A percentile compares a stretch with the other conserved stretches of the same genome.
phyloP scores from a whole-genome alignment of 2,329 filamentous ascomycete genomes.

The Teratosphaeria nubilosa region DNA sequence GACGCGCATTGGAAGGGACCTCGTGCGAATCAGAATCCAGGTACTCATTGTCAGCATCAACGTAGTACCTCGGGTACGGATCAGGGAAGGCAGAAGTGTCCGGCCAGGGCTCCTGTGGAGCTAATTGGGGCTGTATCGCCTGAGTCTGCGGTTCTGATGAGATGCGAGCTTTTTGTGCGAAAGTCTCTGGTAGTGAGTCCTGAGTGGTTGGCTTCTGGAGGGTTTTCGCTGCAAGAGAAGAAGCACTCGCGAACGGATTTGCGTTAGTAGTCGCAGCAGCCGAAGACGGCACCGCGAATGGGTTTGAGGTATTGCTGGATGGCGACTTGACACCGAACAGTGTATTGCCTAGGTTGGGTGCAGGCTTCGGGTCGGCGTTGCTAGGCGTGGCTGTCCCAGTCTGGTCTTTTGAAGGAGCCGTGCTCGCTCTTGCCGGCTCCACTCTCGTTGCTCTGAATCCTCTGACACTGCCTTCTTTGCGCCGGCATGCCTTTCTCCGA shows the following conservation, averaged over 20 bases:
- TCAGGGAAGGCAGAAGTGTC: slow-evolving; percentile 50
- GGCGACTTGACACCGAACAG: slow-evolving; percentile 56
- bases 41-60: slow-evolving; percentile 86
- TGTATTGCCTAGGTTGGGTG: slow-evolving; percentile 49
- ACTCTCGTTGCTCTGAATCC: slow-evolving; percentile 49
- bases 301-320: slow-evolving; percentile 37
- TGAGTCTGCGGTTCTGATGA: slow-evolving; percentile 18
- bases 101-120: slow-evolving; percentile 62
- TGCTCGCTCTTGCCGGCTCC: slow-evolving; percentile 22
- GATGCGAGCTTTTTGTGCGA: slow-evolving; percentile 24
- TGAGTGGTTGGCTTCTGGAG: slow-evolving; percentile 24
- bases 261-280: slow-evolving; percentile 23
- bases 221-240: slow-evolving; percentile 38
- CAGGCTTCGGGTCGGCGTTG: slow-evolving; percentile 25
- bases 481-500: slow-evolving; percentile 63
- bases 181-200: slow-evolving; percentile 19
- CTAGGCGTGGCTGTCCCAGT: slow-evolving; percentile 5
- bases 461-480: slow-evolving; percentile 73
- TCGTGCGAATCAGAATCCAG: slow-evolving; percentile 50
- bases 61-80: slow-evolving; percentile 66
- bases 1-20: slow-evolving; percentile 20
- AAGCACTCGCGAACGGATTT: slow-evolving; percentile 47
- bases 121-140: slow-evolving; percentile 18
- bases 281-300: slow-evolving; percentile 46
- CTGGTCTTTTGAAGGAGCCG: neutral